Evolutionary conservation across 805 yeast species (phyloP).

Genomic region (Barnettozyma vustinii): DNA sequence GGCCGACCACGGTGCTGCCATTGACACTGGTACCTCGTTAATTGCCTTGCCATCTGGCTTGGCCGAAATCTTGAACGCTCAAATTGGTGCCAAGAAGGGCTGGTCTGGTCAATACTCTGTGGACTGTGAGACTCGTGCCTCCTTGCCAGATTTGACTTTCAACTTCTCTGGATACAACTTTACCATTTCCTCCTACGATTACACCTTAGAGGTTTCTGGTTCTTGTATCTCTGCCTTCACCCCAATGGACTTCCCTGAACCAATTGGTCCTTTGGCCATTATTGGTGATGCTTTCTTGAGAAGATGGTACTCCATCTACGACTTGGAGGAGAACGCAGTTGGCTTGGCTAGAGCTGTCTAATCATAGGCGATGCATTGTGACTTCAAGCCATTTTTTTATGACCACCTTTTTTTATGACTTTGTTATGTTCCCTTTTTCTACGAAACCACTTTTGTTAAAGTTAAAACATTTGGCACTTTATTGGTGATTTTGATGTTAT

Average conservation of each 20-base stretch:
- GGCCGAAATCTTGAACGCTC: slow-evolving; percentile 91
- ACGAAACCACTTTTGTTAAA: neutral
- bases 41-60: slow-evolving; percentile 91
- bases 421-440: neutral
- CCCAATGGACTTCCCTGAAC: slow-evolving; percentile 96
- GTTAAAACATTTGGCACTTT: neutral
- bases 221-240: slow-evolving; percentile 95
- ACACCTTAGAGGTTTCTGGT: slow-evolving; percentile 91
- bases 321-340: slow-evolving; percentile 84
- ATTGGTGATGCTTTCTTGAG: slow-evolving; percentile 97
- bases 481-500: neutral
- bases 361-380: slow-evolving; percentile 23
- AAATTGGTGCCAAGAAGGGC: slow-evolving; percentile 94
- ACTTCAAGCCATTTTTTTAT: neutral
- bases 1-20: slow-evolving; percentile 87
- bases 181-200: slow-evolving; percentile 84
- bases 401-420: neutral
- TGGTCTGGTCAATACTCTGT: slow-evolving; percentile 97
- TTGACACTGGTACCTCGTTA: slow-evolving; percentile 97
- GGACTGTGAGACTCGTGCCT: slow-evolving; percentile 82
- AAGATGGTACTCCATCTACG: slow-evolving; percentile 90
- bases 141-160: slow-evolving; percentile 88
- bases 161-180: slow-evolving; percentile 87
- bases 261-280: slow-evolving; percentile 94
- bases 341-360: slow-evolving; percentile 81